These are phyloP conservation scores for Eustoma russellianum DNA, from an alignment of 257 asterid genomes.

Conservation along the genomic window DNA sequence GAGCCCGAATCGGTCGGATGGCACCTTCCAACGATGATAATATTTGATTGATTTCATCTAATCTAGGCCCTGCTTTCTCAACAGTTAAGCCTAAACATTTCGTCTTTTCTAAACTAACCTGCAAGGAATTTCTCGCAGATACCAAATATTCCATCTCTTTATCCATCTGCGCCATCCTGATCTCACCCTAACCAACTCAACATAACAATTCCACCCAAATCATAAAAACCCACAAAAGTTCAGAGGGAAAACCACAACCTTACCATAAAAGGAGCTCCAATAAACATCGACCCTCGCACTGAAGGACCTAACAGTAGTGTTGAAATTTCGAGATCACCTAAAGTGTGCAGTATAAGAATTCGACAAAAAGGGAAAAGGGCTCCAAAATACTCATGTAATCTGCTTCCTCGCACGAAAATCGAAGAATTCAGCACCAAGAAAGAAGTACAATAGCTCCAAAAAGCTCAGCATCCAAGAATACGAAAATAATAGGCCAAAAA, in stretches of 20 bases:
- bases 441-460: too few species aligned
- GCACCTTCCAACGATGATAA: constrained; percentile 63
- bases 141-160: constrained; percentile 43
- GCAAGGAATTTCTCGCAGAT: constrained; percentile 56
- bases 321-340: not conserved
- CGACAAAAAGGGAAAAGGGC: constrained; percentile 27
- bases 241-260: not conserved
- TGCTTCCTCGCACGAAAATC: constrained; percentile 17
- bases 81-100: constrained; percentile 42
- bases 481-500: constrained; percentile 3
- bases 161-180: constrained; percentile 31
- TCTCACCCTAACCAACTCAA: constrained; percentile 9
- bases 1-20: constrained; percentile 66
- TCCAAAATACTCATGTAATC: constrained; percentile 23
- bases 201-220: constrained; percentile 11
- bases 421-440: too few species aligned
- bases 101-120: constrained; percentile 60
- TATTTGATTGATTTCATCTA: constrained; percentile 59
- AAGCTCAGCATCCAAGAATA: not conserved
- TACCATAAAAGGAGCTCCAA: not conserved
- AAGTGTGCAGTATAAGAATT: not conserved
- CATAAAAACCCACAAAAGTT: constrained; percentile 2
- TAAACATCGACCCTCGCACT: constrained; percentile 3
- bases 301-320: too few species aligned
- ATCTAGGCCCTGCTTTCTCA: constrained; percentile 55